A percentile compares a stretch with the other conserved stretches of the same genome.
phyloP scores from a whole-genome alignment of 805 yeast species.

The Hanseniaspora occidentalis region DNA sequence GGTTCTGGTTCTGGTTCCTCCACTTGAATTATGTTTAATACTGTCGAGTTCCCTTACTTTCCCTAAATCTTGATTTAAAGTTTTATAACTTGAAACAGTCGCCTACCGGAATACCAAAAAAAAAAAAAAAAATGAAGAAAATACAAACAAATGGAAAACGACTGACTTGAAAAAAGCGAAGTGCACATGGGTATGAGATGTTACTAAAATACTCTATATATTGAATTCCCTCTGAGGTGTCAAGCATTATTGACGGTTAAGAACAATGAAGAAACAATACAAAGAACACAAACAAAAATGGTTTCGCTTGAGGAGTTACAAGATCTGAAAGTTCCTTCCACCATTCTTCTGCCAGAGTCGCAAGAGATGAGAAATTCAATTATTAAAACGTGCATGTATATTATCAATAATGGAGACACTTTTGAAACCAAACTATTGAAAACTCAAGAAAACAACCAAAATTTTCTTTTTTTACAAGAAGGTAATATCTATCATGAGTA shows the following conservation, averaged over 20 bases:
- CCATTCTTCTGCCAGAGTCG: not conserved
- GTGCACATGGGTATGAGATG: too few relatives aligned
- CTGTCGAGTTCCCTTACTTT: too few relatives aligned
- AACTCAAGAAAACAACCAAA: constrained; percentile 33
- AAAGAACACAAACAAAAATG: not conserved
- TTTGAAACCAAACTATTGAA: constrained; percentile 45
- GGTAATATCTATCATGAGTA: constrained; percentile 44
- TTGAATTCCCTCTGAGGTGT: too few relatives aligned
- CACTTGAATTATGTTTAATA: too few relatives aligned
- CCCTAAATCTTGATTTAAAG: too few relatives aligned
- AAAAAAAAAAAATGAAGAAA: not conserved
- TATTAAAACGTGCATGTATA: constrained; percentile 61
- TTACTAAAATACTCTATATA: too few relatives aligned
- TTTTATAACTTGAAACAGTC: too few relatives aligned
- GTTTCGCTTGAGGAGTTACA: not conserved
- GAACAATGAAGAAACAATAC: not conserved
- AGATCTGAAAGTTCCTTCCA: not conserved
- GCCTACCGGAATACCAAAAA: too few relatives aligned
- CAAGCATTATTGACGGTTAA: too few relatives aligned
- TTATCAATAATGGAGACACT: constrained; percentile 49
- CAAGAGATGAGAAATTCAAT: constrained; percentile 31
- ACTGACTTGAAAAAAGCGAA: too few relatives aligned
- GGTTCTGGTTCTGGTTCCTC: too few relatives aligned
- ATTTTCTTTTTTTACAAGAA: constrained; percentile 51
- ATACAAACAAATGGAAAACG: too few relatives aligned